Evolutionary conservation across 495 filamentous ascomycete species (phyloP).

Genomic region (Friedmanniomyces endolithicus): DNA sequence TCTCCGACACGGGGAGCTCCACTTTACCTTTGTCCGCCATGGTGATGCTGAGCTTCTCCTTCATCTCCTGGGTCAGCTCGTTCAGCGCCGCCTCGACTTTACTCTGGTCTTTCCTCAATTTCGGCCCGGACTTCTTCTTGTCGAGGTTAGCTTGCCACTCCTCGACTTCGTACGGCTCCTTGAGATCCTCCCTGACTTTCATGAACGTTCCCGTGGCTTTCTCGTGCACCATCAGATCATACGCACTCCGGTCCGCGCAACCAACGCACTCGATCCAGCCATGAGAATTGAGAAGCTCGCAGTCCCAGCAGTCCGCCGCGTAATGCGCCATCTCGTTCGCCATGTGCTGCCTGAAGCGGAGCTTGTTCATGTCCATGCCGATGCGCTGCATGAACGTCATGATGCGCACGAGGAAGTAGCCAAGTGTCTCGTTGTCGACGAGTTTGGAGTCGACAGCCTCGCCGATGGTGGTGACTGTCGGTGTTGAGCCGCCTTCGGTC

Average conservation of each 20-base stretch:
- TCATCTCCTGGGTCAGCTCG: conserved; percentile 53
- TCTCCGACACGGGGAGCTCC: conserved; percentile 50
- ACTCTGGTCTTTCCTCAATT: conserved; percentile 71
- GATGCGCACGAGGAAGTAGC: conserved; percentile 73
- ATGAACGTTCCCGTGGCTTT: conserved; percentile 70
- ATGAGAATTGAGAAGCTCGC: conserved; percentile 62
- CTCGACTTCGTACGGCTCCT: conserved; percentile 55
- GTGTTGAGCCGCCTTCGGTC: conserved; percentile 53
- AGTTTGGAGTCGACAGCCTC: conserved; percentile 55
- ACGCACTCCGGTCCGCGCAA: conserved; percentile 71
- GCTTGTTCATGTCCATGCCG: conserved; percentile 55
- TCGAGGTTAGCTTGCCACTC: conserved; percentile 66
- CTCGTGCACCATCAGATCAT: conserved; percentile 65
- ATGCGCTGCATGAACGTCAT: conserved; percentile 59
- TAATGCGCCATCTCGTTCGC: conserved; percentile 76
- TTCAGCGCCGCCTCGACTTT: conserved; percentile 57
- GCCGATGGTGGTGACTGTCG: conserved; percentile 49
- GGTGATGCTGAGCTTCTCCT: conserved; percentile 55
- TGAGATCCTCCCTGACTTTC: conserved; percentile 53
- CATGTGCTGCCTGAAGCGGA: conserved; percentile 81
- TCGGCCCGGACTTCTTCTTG: conserved; percentile 72
- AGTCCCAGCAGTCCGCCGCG: conserved; percentile 75
- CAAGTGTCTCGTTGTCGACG: conserved; percentile 78
- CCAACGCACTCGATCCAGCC: conserved; percentile 84
- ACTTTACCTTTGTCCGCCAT: conserved; percentile 55